Percentiles rank a stretch among this genome's conserved stretches.
phyloP scores from a whole-genome alignment of 148 eudicot genomes.

The Heliamphora exappendiculata region DNA sequence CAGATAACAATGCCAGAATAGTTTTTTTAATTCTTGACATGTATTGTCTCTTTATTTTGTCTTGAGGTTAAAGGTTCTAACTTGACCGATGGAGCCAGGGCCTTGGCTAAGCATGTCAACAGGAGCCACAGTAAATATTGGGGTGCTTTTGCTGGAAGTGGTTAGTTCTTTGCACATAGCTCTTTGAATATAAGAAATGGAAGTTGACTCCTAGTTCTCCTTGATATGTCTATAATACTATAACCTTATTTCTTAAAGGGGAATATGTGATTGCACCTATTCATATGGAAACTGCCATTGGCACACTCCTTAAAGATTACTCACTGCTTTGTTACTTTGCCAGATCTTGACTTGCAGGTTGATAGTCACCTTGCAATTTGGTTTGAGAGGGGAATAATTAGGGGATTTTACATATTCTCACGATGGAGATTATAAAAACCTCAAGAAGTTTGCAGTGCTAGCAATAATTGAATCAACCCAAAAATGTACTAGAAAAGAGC shows the following conservation, averaged over 20 bases:
- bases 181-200: background rate
- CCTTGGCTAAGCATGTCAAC: constrained; percentile 72
- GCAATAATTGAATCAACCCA: background rate
- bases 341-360: background rate
- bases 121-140: constrained; percentile 60
- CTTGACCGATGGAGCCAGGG: constrained; percentile 83
- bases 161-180: constrained; percentile 31
- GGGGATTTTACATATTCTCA: too few species aligned
- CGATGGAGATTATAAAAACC: background rate
- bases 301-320: background rate
- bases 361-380: background rate
- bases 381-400: background rate
- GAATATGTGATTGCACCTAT: background rate
- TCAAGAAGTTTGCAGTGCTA: background rate
- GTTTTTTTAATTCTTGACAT: background rate
- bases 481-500: background rate
- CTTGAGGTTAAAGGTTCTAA: constrained; percentile 65
- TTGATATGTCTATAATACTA: background rate
- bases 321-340: background rate
- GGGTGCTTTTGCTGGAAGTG: constrained; percentile 62
- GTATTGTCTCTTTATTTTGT: constrained; percentile 15
- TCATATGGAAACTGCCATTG: background rate
- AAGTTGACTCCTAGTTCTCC: background rate
- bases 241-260: background rate
- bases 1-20: background rate